Evolutionary conservation across 2,329 filamentous ascomycete genomes (phyloP), one percentile per base, ranked within the genome.

Genomic region (Monilinia laxa): DNA sequence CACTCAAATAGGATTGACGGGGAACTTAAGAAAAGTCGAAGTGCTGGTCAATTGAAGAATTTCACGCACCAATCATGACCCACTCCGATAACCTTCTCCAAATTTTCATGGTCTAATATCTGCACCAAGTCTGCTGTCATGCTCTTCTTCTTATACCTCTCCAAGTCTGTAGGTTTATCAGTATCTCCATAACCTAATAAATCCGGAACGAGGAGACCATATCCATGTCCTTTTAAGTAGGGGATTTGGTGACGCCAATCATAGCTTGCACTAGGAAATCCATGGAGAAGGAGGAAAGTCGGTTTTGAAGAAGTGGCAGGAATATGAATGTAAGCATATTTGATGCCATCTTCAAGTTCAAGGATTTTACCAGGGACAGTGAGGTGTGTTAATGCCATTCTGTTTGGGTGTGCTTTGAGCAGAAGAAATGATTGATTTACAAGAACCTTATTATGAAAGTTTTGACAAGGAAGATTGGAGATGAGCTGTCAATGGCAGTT

Each of bases 51-150:
- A 3, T 14, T 16, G 28, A 18, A 53, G 35, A 52, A 64, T 45
- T 52, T 59, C 49, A 69, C 45, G 62, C 62, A 69, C 65, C 68
- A 69, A 62, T 69, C 68, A 68, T 70, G 67, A 28, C 55, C 64
- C n/a, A 70, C 64, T 28, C 62, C 67, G n/a, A 70, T 59, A 1
- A 70, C 67, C 28, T 59, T 58, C 59, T 23, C 58, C 59, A 68
- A 58, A 12, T 31, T 42, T 52, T 68, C 62, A 54, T 16, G 49
- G 4, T 56, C 62, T 62, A 68, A 47, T 28, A 68, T 67, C 40
- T 66, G 60, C 59, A 64, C 18, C 49, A 67, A 62, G 42, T 68
- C 62, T 1, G 31, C 59, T 20, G 62, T 62, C 62, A 66, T 70
- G 49, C 40, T 58, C 58, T 68, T 52, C 42, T 57, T 57, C 16